Evolutionary conservation across 164 flowering plant genomes (phyloP), one percentile per base, ranked within the genome.

Genomic region (Houttuynia cordata): DNA sequence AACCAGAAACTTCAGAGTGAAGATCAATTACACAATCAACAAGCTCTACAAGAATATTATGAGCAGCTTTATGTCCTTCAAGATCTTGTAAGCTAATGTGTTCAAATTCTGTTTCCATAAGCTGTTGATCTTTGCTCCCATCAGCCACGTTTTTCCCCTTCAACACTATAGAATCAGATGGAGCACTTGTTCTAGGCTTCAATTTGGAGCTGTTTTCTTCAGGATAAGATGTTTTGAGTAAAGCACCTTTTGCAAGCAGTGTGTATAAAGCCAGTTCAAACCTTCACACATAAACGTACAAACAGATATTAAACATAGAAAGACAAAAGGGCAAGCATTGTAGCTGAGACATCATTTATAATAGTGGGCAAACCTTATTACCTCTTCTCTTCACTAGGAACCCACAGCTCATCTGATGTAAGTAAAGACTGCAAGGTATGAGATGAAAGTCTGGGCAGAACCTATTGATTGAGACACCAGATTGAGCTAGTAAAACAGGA

Each of bases 361-460:
- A 21, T 12, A 23, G 24, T 12, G 8, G 56, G 21, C 34, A 23
- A 54, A 54, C n/a, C n/a, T 10, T 24, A 73, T 80, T 75, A 91
- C 99, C 97, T 61, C 67, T 82, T 83, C 77, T 91, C 96, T 81
- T 94, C 99, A 73, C 79, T 81, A 49, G 95, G 90, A 62, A 94
- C 86, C 99, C 97, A 94, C 51, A 94, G 70, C 60, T 85, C 87
- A 80, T 94, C 85, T 8, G 97, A 87, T 40, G 97, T 90, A 63
- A 94, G 81, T 65, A 94, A 68, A 47, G 97, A 88, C 78, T 78
- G 85, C 66, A 88, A 68, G 24, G 96, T 91, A 72, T 85, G 99
- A 67, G 96, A 74, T 25, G 99, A 94, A 70, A 94, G 86, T 71
- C 83, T 88, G 39, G 97, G 96, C 51, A 94, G 91, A 60, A 94